phyloP scores from a whole-genome alignment of 805 yeast species.

The Lachancea mirantina region DNA sequence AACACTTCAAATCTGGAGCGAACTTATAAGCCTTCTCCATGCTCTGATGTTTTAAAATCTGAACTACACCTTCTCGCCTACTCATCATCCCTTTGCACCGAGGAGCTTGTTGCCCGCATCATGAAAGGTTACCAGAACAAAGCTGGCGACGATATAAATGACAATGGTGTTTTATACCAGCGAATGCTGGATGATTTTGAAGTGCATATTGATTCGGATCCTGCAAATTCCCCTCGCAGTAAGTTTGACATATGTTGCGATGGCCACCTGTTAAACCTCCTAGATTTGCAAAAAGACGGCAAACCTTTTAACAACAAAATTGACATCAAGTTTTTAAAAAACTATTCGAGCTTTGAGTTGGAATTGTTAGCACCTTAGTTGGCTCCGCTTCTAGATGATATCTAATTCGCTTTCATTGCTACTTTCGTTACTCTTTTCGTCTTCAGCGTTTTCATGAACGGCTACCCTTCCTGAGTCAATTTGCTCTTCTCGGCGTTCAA shows the following conservation, averaged over 20 bases:
- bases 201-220: slow-evolving; percentile 11
- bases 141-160: slow-evolving; percentile 10
- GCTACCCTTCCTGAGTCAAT: slow-evolving; percentile 5
- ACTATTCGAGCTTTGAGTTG: slow-evolving; percentile 10
- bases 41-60: slow-evolving; percentile 18
- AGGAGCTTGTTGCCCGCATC: slow-evolving; percentile 13
- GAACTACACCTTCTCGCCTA: slow-evolving; percentile 24
- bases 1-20: slow-evolving; percentile 26
- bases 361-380: slow-evolving; percentile 7
- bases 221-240: slow-evolving; percentile 4
- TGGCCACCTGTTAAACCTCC: slow-evolving; percentile 23
- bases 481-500: slow-evolving; percentile 15
- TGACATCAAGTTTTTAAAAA: slow-evolving; percentile 9
- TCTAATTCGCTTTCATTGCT: slow-evolving; percentile 31
- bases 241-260: slow-evolving; percentile 27
- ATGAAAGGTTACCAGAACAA: slow-evolving; percentile 24
- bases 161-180: slow-evolving; percentile 13
- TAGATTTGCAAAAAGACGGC: slow-evolving; percentile 8
- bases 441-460: neutral
- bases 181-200: slow-evolving; percentile 14
- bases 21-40: slow-evolving; percentile 26
- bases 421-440: slow-evolving; percentile 5
- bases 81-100: slow-evolving; percentile 10
- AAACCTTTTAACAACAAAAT: slow-evolving; percentile 7
- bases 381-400: slow-evolving; percentile 16